Evolutionary conservation across 768 basidiomycete species (phyloP).

Genomic region (Boletus tylopilopsis): DNA sequence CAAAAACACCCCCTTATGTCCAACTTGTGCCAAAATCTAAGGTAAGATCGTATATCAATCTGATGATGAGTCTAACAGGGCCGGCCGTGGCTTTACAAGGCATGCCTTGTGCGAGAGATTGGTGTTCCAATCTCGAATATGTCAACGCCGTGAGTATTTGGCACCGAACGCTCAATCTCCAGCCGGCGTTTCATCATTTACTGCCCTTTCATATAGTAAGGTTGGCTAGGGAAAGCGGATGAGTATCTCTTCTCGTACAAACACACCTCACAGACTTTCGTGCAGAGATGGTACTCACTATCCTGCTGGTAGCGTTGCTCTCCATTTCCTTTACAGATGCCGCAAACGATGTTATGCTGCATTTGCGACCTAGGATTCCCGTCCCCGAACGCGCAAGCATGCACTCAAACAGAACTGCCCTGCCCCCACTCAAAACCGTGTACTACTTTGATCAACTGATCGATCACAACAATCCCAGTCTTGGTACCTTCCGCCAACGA

Average conservation of each 20-base stretch:
- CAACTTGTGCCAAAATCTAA: too few relatives aligned
- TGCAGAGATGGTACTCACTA: constrained; percentile 12
- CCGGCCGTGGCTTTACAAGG: too few relatives aligned
- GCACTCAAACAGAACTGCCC: constrained; percentile 21
- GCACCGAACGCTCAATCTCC: too few relatives aligned
- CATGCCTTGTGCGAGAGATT: too few relatives aligned
- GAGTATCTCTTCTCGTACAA: not conserved
- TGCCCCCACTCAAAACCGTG: constrained; percentile 25
- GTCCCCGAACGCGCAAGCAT: constrained; percentile 6
- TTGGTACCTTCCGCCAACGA: constrained; percentile 77
- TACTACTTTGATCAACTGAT: constrained; percentile 32
- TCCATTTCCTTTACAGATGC: constrained; percentile 16
- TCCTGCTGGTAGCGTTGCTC: constrained; percentile 8
- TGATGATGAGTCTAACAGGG: too few relatives aligned
- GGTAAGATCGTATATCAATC: too few relatives aligned
- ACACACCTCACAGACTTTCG: not conserved
- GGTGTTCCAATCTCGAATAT: too few relatives aligned
- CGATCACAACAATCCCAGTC: constrained; percentile 50
- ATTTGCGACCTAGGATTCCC: constrained; percentile 11
- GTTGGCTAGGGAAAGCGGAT: not conserved
- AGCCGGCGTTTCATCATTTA: too few relatives aligned
- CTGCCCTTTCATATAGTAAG: constrained; percentile 14
- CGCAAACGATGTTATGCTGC: constrained; percentile 20
- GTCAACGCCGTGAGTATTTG: too few relatives aligned
- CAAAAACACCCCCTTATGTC: too few relatives aligned